Evolutionary conservation across 176 grass and related monocot species (phyloP).

Genomic region (Oryza meyeriana): DNA sequence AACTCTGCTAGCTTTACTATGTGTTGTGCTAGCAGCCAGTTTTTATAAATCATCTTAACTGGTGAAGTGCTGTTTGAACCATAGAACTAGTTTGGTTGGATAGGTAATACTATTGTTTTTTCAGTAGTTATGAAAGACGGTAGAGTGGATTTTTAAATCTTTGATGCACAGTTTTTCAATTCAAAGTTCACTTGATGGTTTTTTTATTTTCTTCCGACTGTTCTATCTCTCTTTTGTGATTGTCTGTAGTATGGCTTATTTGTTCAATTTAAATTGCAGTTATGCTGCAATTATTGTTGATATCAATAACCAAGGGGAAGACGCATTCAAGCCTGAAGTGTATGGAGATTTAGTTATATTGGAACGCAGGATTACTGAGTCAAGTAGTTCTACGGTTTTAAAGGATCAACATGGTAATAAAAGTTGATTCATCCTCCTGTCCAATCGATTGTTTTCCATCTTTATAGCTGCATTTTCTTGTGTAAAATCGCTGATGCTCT

Average conservation of each 20-base stretch:
- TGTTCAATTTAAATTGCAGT: constrained; percentile 45
- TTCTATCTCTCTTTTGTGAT: constrained; percentile 7
- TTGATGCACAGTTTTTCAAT: not conserved
- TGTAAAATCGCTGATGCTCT: not conserved
- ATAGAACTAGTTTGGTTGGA: not conserved
- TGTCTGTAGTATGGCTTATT: constrained; percentile 15
- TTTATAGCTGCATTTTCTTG: not conserved
- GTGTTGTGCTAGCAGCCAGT: not conserved
- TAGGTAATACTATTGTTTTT: not conserved
- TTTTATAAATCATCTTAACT: not conserved
- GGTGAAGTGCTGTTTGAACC: not conserved
- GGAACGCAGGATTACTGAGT: constrained; percentile 82
- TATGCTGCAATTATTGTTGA: constrained; percentile 71
- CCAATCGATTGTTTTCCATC: not conserved
- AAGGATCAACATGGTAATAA: constrained; percentile 76
- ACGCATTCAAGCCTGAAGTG: constrained; percentile 79
- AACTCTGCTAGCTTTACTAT: not conserved
- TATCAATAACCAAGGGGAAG: constrained; percentile 84
- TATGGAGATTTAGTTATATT: constrained; percentile 68
- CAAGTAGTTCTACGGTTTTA: constrained; percentile 57
- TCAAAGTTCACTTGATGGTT: not conserved
- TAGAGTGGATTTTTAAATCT: not conserved
- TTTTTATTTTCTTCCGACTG: constrained; percentile 1
- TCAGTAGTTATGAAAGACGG: not conserved
- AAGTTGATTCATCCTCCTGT: constrained; percentile 20